Percentiles rank a stretch among this genome's conserved stretches.
These are phyloP conservation scores for Heritiera fomes DNA, from an alignment of 345 rosid genomes.

Conservation along the genomic window DNA sequence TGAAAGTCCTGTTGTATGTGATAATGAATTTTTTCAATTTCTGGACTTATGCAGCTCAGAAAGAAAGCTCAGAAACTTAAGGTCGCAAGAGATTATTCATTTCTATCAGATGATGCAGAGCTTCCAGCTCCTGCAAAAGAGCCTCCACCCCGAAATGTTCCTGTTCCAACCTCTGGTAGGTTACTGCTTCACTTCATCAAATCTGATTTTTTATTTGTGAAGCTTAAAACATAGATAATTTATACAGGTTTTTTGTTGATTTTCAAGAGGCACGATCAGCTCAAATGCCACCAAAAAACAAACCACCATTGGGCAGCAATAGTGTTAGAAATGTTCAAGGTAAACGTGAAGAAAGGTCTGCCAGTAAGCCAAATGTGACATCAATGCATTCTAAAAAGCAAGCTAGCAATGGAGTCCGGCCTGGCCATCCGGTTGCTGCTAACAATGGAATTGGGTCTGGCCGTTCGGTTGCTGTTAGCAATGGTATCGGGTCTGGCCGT, in stretches of 20 bases:
- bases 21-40: constrained; percentile 8
- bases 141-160: constrained; percentile 37
- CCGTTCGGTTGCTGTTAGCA: constrained; percentile 24
- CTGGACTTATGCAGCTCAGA: constrained; percentile 41
- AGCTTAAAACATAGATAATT: constrained; percentile 49
- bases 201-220: constrained; percentile 20
- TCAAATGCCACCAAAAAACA: constrained; percentile 51
- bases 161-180: constrained; percentile 61
- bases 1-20: constrained; percentile 3
- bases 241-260: constrained; percentile 70
- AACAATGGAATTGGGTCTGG: constrained; percentile 37
- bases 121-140: constrained; percentile 60
- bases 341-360: constrained; percentile 53
- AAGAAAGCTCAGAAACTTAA: constrained; percentile 69
- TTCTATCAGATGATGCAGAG: constrained; percentile 73
- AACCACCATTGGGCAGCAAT: constrained; percentile 44
- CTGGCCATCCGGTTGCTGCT: constrained; percentile 31
- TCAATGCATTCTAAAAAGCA: constrained; percentile 52
- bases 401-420: too few species aligned
- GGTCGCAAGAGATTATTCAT: constrained; percentile 87
- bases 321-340: constrained; percentile 46
- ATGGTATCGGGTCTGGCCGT: constrained; percentile 34
- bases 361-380: constrained; percentile 29
- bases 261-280: constrained; percentile 74
- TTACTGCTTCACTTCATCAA: constrained; percentile 25